Base-by-base conservation (phyloP, 805 yeast genomes). In the Saccharomyces cerevisiae region DNA sequence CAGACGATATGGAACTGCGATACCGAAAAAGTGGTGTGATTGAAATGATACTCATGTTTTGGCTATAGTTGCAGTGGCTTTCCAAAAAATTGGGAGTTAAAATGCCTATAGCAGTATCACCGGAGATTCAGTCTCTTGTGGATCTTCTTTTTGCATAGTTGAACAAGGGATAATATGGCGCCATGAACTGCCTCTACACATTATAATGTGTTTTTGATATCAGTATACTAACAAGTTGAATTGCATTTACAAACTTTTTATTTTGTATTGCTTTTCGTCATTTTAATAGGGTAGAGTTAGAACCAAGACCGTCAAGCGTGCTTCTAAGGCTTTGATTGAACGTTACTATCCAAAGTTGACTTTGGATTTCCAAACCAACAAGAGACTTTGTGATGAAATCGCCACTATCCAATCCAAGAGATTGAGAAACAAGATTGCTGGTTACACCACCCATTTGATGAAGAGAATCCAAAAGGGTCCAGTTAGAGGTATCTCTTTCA, bases 381-480 rank as follows among this genome's bases (percentile, higher is more conserved):
- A 94, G 87, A 92, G 99, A 84, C 85, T 95, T 77, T 87, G 96
- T 72, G 87, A 89, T 73, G 97, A 95, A 80, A 91, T 94, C 72
- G 99, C 99, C 69, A 91, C 88, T 79, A 95, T 94, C 76, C 97
- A 92, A 79, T 89, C 99, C 74, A 94, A 94, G 87, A 89, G 99
- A 82, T 87, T 94, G 79, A 94, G 99, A 85, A 94, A 94, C 94
- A 94, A 94, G 89, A 95, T 94, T 74, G 99, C 99, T 77, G 99
- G 99, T 79, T 94, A 92, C 96, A 94, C 99, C 80, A 94, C 99
- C 75, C 99, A 94, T 81, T 86, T 94, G 79, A 95, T 94, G 99
- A 94, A 89, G 85, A 91, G 99, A 84, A 94, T 94, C 76, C 98
- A 95, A 82, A 94, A 92, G 85, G 99, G 99, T 77, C 99, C 99